These are phyloP conservation scores for Phaeophleospora eucalypticola DNA, from an alignment of 2,329 filamentous ascomycete genomes.

Conservation along the genomic window DNA sequence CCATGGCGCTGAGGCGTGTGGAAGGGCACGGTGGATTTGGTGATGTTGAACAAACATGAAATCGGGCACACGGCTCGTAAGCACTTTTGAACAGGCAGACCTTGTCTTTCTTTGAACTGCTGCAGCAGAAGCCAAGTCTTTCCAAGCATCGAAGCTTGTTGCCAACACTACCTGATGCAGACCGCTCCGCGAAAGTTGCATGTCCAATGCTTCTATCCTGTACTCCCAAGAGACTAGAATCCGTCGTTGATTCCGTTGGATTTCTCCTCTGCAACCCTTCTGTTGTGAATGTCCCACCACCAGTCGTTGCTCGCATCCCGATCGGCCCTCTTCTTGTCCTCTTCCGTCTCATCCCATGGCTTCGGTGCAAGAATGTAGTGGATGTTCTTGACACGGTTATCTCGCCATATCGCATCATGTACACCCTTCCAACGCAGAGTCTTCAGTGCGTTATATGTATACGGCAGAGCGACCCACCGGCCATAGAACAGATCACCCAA, in stretches of 20 bases:
- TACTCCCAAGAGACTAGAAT: slow-evolving; percentile 45
- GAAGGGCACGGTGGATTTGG: no score
- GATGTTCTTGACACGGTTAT: slow-evolving; percentile 58
- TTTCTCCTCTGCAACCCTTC: slow-evolving; percentile 48
- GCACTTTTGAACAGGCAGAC: no score
- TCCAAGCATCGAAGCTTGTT: not conserved
- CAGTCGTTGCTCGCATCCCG: slow-evolving; percentile 51
- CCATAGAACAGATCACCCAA: slow-evolving; percentile 55
- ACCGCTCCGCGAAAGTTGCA: not conserved
- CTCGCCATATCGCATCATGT: slow-evolving; percentile 57
- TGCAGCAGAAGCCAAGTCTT: not conserved
- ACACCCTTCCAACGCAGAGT: slow-evolving; percentile 54
- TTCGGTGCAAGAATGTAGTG: slow-evolving; percentile 61
- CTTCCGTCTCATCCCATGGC: slow-evolving; percentile 56
- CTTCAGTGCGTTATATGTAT: slow-evolving; percentile 60
- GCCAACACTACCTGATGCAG: not conserved
- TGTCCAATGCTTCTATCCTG: not conserved
- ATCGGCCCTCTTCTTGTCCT: slow-evolving; percentile 35
- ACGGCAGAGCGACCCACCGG: slow-evolving; percentile 57
- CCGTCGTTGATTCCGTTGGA: slow-evolving; percentile 47
- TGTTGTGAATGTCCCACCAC: slow-evolving; percentile 54
- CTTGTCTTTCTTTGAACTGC: not conserved
- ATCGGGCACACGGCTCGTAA: no score
- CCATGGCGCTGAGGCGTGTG: no score
- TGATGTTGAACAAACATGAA: no score